Evolutionary conservation across 1,284 basidiomycete genomes (phyloP), one percentile per base, ranked within the genome.

Genomic region (Moesziomyces sp.): DNA sequence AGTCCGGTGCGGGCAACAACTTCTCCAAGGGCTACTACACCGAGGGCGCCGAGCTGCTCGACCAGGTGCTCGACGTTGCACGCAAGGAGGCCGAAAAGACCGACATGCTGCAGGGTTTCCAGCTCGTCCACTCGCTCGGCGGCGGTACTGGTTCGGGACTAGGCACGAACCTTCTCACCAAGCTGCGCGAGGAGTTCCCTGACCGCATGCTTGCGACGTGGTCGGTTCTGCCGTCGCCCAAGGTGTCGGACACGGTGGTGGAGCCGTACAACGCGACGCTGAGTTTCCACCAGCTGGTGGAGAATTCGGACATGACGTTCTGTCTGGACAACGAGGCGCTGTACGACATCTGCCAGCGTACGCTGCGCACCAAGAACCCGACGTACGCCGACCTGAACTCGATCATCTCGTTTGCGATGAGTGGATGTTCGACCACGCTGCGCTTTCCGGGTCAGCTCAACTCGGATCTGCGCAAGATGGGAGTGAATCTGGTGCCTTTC

Each of bases 331-430:
- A 98, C 84, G 94, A 97, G 85, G 94, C 94, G 5, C 86, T 97
- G 87, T 94, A 95, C 83, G 90, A 95, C 69, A 94, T 97, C 74
- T 90, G 90, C 58, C 87, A 89, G 30, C 88, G 89, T 38, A 91
- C 91, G 4, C 86, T 95, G 62, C 92, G 93, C 82, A 88, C 90
- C 49, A 88, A 90, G 73, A 86, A 76, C 28, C 81, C 82, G n/a
- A 76, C 73, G 26, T 82, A 83, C 53, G 54, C 63, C 21, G 65
- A 67, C 52, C 63, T 77, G 53, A 81, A 80, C 70, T 38, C 92
- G 85, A 90, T 99, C 73, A 94, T 99, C 57, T 96, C 94, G 30
- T 90, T 93, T 78, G 97, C 98, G 85, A 99, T 99, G 97, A 94
- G 93, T 53, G 96, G 96, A 85, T 92, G 95, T 85, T 95, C 94